phyloP scores from a whole-genome alignment of 257 asterid species.

The Salvia rosmarinus region DNA sequence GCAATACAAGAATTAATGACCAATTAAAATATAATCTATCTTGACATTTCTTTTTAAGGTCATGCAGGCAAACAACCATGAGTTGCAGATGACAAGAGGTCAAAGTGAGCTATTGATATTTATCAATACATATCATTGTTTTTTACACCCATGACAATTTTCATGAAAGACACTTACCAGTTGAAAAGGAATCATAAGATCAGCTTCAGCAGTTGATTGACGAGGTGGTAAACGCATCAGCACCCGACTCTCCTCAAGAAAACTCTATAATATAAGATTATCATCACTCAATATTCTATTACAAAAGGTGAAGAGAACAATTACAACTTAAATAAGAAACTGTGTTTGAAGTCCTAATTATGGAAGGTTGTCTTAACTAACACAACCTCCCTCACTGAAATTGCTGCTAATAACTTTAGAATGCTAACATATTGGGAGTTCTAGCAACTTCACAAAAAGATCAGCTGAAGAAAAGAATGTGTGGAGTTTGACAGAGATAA shows the following conservation, averaged over 20 bases:
- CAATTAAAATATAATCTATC: neutral
- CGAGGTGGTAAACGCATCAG: conserved; percentile 99
- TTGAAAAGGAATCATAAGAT: conserved; percentile 97
- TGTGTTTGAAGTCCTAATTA: neutral
- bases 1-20: conserved; percentile 16
- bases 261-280: conserved; percentile 62
- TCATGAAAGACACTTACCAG: conserved; percentile 54
- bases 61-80: conserved; percentile 21
- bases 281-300: conserved; percentile 32
- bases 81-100: neutral
- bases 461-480: conserved; percentile 15
- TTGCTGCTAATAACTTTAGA: conserved; percentile 17
- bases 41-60: conserved; percentile 7
- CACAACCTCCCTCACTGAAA: neutral
- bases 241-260: conserved; percentile 98
- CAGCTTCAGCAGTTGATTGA: conserved; percentile 98
- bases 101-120: neutral
- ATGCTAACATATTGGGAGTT: neutral
- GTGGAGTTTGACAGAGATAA: conserved; percentile 26
- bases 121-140: conserved; percentile 24
- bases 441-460: conserved; percentile 18
- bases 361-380: conserved; percentile 12
- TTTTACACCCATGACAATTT: conserved; percentile 18
- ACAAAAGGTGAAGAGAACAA: conserved; percentile 20
- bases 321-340: conserved; percentile 11